Percentiles rank a stretch among this genome's conserved stretches.
These are phyloP conservation scores for Geotrichum klebahnii DNA, from an alignment of 1,139 yeast species.

Conservation along the genomic window DNA sequence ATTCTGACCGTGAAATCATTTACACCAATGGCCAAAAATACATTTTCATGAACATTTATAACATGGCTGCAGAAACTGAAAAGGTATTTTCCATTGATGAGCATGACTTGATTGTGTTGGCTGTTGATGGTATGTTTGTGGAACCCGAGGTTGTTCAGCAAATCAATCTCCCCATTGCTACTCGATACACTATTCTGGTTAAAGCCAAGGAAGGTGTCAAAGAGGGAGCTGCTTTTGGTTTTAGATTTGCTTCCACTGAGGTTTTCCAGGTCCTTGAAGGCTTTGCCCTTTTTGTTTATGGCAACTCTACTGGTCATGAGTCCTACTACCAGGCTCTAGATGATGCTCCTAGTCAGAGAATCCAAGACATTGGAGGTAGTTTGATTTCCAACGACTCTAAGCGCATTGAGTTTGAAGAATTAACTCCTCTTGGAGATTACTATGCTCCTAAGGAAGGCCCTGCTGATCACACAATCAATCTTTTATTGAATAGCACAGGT, in stretches of 20 bases:
- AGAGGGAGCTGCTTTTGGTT: conserved; percentile 23
- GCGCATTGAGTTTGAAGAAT: conserved; percentile 5
- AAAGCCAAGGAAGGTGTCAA: conserved; percentile 30
- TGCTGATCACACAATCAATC: conserved; percentile 34
- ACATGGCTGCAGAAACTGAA: conserved; percentile 41
- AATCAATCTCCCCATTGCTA: conserved; percentile 32
- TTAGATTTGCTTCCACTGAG: conserved; percentile 38
- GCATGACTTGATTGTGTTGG: conserved; percentile 39
- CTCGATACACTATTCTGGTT: conserved; percentile 39
- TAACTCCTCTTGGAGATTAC: conserved; percentile 15
- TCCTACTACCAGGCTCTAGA: conserved; percentile 9
- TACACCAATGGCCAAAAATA: conserved; percentile 28
- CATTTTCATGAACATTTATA: conserved; percentile 35
- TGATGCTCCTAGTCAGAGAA: conserved; percentile 7
- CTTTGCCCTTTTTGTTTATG: conserved; percentile 35
- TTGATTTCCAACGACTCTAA: neutral
- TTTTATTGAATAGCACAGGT: conserved; percentile 34
- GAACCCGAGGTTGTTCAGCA: conserved; percentile 33
- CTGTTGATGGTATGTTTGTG: conserved; percentile 40
- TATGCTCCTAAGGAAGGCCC: conserved; percentile 21
- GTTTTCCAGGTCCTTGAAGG: conserved; percentile 41
- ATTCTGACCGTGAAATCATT: conserved; percentile 32
- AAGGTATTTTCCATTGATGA: conserved; percentile 42
- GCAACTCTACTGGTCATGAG: conserved; percentile 22
- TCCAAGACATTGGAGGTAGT: conserved; percentile 16